Conservation (phyloP, 257 asterid genomes). For the Handroanthus guayacan region DNA sequence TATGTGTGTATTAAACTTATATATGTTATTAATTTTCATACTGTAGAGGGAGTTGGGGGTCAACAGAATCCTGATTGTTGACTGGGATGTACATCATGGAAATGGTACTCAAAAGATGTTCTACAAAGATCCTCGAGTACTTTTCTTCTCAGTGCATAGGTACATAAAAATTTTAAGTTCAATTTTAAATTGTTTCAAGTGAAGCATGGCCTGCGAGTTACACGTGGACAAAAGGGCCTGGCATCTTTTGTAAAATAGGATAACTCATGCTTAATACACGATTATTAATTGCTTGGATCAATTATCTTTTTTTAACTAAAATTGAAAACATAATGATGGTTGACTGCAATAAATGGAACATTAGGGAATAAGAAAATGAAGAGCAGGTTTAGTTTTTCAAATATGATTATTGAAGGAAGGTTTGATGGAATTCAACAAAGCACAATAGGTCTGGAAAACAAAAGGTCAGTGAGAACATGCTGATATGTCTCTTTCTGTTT, state of each 20-base stretch:
- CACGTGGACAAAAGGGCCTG: neutral
- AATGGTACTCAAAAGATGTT: slow-evolving; percentile 96
- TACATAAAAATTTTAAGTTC: slow-evolving; percentile 34
- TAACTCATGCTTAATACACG: neutral
- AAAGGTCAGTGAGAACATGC: neutral
- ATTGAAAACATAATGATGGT: neutral
- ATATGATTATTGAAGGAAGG: neutral
- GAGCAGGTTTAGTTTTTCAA: neutral
- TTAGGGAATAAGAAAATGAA: neutral
- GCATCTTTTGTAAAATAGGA: slow-evolving; percentile 2
- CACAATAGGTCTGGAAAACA: neutral
- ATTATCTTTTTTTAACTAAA: neutral
- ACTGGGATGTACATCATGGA: slow-evolving; percentile 99
- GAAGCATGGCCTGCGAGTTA: neutral
- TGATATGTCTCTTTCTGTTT: neutral
- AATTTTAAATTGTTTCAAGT: neutral
- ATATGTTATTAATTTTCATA: slow-evolving; percentile 9
- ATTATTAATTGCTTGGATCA: neutral
- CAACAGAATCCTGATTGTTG: slow-evolving; percentile 83
- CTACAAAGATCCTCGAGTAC: slow-evolving; percentile 86
- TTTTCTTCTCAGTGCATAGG: slow-evolving; percentile 99
- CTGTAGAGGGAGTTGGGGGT: slow-evolving; percentile 80
- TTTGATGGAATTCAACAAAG: neutral
- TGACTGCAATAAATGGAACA: neutral
- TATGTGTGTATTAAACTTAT: slow-evolving; percentile 29